Base-by-base conservation (phyloP, 106 monocot species). In the Apostasia shenzhenica region DNA sequence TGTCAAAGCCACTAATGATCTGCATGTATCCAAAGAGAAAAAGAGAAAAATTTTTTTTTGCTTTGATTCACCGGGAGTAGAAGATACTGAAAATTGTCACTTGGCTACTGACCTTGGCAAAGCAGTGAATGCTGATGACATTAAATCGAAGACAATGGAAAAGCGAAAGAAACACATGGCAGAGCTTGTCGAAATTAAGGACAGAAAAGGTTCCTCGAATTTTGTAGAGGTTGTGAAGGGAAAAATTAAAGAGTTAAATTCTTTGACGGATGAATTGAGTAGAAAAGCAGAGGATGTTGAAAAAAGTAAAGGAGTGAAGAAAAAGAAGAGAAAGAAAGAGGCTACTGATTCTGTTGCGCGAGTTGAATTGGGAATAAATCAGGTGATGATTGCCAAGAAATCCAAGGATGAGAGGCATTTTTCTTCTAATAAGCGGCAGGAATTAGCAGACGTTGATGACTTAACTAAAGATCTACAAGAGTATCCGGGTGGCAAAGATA, bases 161-260 rank as follows among this genome's bases (percentile, higher is more conserved):
- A 74, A 80, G 74, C 77, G 76, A 68, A 81, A 61, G 63, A 83
- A 75, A 62, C 69, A 73, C 9, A 78, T 76, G 63, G 72, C 62
- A 57, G 10, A n/a, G 54, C 4, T 7, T 67, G 45, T 49, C 11
- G 73, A 62, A 56, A 54, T 14, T n/a, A 61, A 55, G 71, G 72
- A 67, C 41, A 8, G 8, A 46, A 40, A 14, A 26, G 72, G 59
- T 45, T 41, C n/a, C 11, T 57, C 40, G 51, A 70, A 66, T 44
- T 3, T 73, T 44, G 38, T 67, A 57, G 69, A 72, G 10, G 14
- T 42, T 38, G 68, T 69, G 58, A 54, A 68, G 44, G 78, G 72
- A 67, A 77, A 72, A 68, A 48, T 80, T 39, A 70, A 76, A 10
- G 75, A 76, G 56, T 38, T 71, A 42, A 43, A 64, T 5, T 67